A percentile compares a stretch with the other conserved stretches of the same genome.
Conservation (phyloP, 495 filamentous ascomycete species). For the Wilcoxina mikolae region DNA sequence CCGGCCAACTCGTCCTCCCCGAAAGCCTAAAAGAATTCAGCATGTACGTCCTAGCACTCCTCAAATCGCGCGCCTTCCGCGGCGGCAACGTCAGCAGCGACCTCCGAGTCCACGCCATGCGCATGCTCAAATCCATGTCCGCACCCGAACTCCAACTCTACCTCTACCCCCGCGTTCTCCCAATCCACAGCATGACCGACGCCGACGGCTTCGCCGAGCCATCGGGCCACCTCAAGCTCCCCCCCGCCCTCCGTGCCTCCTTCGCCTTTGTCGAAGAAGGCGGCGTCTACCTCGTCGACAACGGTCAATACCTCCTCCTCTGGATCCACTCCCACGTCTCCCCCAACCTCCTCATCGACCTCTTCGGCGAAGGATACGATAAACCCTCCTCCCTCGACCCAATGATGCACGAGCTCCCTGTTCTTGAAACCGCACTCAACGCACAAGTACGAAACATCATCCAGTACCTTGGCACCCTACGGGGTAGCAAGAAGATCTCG, state of each 20-base stretch:
- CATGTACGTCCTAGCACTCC: constrained; percentile 88
- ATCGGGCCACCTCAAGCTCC: constrained; percentile 75
- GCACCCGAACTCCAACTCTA: constrained; percentile 74
- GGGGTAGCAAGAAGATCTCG: constrained; percentile 75
- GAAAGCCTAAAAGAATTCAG: constrained; percentile 93
- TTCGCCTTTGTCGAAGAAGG: constrained; percentile 85
- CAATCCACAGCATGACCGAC: constrained; percentile 77
- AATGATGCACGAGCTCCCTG: constrained; percentile 54
- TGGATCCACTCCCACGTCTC: constrained; percentile 75
- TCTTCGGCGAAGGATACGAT: constrained; percentile 67
- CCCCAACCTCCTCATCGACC: constrained; percentile 69
- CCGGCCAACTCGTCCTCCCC: constrained; percentile 84
- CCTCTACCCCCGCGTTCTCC: constrained; percentile 86
- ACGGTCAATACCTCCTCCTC: constrained; percentile 75
- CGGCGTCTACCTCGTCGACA: constrained; percentile 94
- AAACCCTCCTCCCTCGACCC: constrained; percentile 64
- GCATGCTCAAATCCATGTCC: constrained; percentile 76
- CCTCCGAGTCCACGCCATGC: constrained; percentile 77
- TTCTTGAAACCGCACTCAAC: constrained; percentile 85
- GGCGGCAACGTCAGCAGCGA: constrained; percentile 78
- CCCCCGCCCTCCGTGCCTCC: constrained; percentile 59
- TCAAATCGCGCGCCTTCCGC: constrained; percentile 90
- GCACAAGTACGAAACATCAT: constrained; percentile 71
- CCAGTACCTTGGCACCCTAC: constrained; percentile 61
- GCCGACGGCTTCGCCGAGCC: constrained; percentile 79